A percentile compares a stretch with the other conserved stretches of the same genome.
Conservation (phyloP, 139 green algal genomes). For the Pseudopediastrum boryanum region DNA sequence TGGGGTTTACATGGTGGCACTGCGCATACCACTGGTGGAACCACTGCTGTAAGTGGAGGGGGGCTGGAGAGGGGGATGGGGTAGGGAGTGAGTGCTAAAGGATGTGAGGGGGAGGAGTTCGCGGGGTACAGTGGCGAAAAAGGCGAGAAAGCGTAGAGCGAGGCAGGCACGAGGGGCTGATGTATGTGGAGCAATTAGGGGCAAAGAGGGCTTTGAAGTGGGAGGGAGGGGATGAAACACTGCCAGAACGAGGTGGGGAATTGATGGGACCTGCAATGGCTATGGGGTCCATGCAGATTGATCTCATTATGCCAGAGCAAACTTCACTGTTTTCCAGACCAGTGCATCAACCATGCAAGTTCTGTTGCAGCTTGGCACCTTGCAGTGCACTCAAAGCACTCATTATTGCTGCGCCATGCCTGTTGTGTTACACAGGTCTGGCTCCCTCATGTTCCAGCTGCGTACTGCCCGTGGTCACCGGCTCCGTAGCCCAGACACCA, state of each 20-base stretch:
- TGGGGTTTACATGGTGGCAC: conserved; percentile 11
- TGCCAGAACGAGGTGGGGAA: neutral
- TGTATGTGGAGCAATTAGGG: neutral
- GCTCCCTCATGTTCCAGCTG: conserved; percentile 23
- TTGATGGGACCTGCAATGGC: neutral
- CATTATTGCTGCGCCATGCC: neutral
- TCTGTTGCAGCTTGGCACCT: neutral
- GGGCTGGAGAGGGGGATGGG: too few species aligned
- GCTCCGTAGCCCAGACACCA: conserved; percentile 2
- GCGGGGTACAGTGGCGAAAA: too few species aligned
- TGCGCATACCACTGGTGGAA: conserved; percentile 22
- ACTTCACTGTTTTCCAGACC: neutral
- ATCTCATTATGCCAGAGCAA: neutral
- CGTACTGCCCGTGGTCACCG: conserved; percentile 22
- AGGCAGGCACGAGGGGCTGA: neutral
- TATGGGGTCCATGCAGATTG: neutral
- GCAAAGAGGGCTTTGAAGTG: neutral
- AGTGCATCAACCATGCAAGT: neutral
- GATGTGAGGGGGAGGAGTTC: too few species aligned
- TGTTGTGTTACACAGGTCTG: conserved; percentile 2
- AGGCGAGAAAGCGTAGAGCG: too few species aligned
- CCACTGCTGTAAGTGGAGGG: neutral
- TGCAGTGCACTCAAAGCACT: neutral
- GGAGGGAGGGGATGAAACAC: neutral
- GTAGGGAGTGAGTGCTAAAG: too few species aligned